Evolutionary conservation across 1,284 basidiomycete species (phyloP).

Genomic region (Exsudoporus floridanus): DNA sequence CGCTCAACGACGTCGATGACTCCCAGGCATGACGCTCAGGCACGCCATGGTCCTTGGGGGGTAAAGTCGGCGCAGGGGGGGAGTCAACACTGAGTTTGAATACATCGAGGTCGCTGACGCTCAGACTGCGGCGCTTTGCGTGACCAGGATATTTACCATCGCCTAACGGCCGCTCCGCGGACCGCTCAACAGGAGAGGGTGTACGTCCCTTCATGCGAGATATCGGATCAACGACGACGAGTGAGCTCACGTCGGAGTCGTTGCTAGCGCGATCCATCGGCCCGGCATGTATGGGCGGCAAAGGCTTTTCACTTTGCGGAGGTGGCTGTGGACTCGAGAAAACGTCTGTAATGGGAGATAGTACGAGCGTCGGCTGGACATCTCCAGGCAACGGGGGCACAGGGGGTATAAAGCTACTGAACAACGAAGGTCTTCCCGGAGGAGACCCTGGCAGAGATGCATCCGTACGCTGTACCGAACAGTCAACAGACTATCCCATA

Average conservation of each 20-base stretch:
- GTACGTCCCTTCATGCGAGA: conserved; percentile 34
- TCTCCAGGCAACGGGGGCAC: conserved; percentile 66
- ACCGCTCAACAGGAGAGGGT: conserved; percentile 26
- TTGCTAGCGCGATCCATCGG: conserved; percentile 40
- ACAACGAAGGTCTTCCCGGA: conserved; percentile 35
- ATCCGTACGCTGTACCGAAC: conserved; percentile 45
- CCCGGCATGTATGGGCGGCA: conserved; percentile 54
- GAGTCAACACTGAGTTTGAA: conserved; percentile 44
- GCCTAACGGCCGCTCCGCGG: conserved; percentile 27
- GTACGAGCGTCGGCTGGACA: conserved; percentile 37
- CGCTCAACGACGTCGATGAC: conserved; percentile 49
- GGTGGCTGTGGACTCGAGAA: conserved; percentile 42
- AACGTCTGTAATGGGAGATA: conserved; percentile 52
- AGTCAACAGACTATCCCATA: conserved; percentile 13
- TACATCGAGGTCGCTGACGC: conserved; percentile 65
- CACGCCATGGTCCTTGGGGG: conserved; percentile 32
- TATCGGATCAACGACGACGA: conserved; percentile 54
- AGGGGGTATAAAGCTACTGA: conserved; percentile 59
- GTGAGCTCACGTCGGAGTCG: conserved; percentile 51
- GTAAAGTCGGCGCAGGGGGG: conserved; percentile 39
- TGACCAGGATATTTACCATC: conserved; percentile 32
- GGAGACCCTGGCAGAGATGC: conserved; percentile 23
- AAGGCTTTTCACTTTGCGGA: conserved; percentile 48
- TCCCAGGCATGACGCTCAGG: conserved; percentile 43
- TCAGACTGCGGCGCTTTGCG: conserved; percentile 70